phyloP scores from a whole-genome alignment of 257 asterid genomes.

The Forsythia suspensa region DNA sequence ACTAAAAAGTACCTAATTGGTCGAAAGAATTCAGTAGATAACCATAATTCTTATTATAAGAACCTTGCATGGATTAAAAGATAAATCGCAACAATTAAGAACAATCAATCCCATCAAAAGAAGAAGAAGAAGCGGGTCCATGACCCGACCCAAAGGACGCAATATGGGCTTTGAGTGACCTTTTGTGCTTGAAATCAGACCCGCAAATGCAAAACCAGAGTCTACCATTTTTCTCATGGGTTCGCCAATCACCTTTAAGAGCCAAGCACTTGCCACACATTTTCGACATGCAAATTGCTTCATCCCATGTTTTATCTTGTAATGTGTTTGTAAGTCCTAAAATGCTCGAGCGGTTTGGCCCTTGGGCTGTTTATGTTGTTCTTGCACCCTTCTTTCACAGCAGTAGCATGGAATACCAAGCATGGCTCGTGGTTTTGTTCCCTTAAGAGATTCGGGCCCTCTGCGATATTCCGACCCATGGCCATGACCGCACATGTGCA shows the following conservation, averaged over 20 bases:
- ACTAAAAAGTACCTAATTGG: neutral
- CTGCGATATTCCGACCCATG: constrained; percentile 56
- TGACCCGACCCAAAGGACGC: constrained; percentile 63
- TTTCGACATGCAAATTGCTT: constrained; percentile 54
- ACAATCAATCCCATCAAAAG: constrained; percentile 23
- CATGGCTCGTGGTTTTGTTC: constrained; percentile 53
- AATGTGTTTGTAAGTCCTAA: constrained; percentile 68
- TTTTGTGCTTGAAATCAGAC: constrained; percentile 77
- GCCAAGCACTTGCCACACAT: constrained; percentile 71
- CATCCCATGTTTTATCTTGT: constrained; percentile 65
- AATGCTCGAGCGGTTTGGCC: constrained; percentile 59
- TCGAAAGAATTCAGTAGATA: too few species aligned
- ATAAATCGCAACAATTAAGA: neutral
- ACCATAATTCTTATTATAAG: neutral
- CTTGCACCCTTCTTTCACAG: constrained; percentile 66
- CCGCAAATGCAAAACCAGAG: constrained; percentile 78
- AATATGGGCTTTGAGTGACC: constrained; percentile 77
- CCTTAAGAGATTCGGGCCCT: constrained; percentile 68
- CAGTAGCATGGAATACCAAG: constrained; percentile 68
- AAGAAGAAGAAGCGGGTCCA: constrained; percentile 29
- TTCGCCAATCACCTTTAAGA: constrained; percentile 80
- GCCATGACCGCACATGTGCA: constrained; percentile 93
- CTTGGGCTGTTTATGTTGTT: constrained; percentile 59
- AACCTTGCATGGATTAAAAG: neutral
- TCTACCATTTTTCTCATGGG: constrained; percentile 79